Conservation (phyloP, 2,329 filamentous ascomycete genomes). For the Arthrobotrys conoides region DNA sequence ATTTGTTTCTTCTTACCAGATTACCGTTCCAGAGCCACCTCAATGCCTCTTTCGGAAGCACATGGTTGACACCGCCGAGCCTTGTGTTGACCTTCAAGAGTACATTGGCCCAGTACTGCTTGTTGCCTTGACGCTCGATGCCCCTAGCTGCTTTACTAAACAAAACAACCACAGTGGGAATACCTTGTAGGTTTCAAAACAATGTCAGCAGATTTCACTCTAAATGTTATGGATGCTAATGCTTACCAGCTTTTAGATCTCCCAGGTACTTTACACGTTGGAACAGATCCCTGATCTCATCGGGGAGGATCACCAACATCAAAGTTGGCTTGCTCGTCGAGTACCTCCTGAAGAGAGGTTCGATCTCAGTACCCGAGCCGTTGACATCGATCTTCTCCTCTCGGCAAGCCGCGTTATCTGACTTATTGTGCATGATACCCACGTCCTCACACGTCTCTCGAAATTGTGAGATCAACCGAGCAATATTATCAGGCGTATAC, state of each 20-base stretch:
- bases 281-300: conserved; percentile 23
- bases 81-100: conserved; percentile 87
- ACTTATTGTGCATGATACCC: conserved; percentile 10
- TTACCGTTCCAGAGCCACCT: conserved; percentile 70
- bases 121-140: conserved; percentile 39
- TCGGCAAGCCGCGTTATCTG: neutral
- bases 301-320: conserved; percentile 30
- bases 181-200: conserved; percentile 1
- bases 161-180: conserved; percentile 18
- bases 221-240: neutral
- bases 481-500: conserved; percentile 9
- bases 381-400: neutral
- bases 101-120: conserved; percentile 76
- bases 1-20: conserved; percentile 68
- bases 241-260: conserved; percentile 30
- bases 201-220: neutral
- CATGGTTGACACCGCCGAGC: conserved; percentile 80
- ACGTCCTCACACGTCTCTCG: conserved; percentile 26
- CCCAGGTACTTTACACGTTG: conserved; percentile 35
- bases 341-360: neutral
- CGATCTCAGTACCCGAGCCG: neutral
- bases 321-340: conserved; percentile 2
- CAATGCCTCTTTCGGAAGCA: conserved; percentile 71
- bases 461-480: conserved; percentile 27
- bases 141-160: conserved; percentile 31